phyloP scores from a whole-genome alignment of 2,329 filamentous ascomycete species.

The Dactylellina parvicollis region DNA sequence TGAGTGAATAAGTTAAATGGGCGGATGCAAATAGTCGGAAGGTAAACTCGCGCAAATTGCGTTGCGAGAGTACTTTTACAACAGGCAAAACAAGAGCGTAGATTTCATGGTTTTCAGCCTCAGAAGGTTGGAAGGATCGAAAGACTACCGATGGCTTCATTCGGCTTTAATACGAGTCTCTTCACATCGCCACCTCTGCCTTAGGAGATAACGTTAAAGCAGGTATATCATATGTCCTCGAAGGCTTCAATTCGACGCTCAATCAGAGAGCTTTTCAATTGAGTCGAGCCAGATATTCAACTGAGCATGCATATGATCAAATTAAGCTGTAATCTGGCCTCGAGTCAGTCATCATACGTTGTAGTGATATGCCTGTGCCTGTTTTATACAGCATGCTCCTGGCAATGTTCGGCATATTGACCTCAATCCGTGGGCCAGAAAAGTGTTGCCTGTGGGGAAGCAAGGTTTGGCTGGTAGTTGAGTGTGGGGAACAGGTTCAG shows the following conservation, averaged over 20 bases:
- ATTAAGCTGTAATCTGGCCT: neutral
- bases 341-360: neutral
- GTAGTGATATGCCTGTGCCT: too few species aligned
- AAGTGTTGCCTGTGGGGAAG: neutral
- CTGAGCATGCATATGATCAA: neutral
- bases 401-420: neutral
- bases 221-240: too few species aligned
- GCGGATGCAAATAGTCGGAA: too few species aligned
- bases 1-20: too few species aligned
- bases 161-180: neutral
- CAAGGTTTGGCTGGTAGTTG: neutral
- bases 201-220: too few species aligned
- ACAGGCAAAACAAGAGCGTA: slow-evolving; percentile 9
- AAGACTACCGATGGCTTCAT: slow-evolving; percentile 5
- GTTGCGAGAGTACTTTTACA: slow-evolving; percentile 40
- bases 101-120: slow-evolving; percentile 37
- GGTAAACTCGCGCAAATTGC: slow-evolving; percentile 44
- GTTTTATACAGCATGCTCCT: too few species aligned
- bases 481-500: slow-evolving; percentile 4
- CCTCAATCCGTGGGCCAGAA: neutral
- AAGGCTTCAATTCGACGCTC: neutral
- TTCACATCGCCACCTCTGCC: too few species aligned
- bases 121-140: neutral
- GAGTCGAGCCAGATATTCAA: neutral
- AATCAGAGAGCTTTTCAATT: neutral